A percentile compares a stretch with the other conserved stretches of the same genome.
Evolutionary conservation across 495 filamentous ascomycete species (phyloP).

Genomic region (Tuber indicum): DNA sequence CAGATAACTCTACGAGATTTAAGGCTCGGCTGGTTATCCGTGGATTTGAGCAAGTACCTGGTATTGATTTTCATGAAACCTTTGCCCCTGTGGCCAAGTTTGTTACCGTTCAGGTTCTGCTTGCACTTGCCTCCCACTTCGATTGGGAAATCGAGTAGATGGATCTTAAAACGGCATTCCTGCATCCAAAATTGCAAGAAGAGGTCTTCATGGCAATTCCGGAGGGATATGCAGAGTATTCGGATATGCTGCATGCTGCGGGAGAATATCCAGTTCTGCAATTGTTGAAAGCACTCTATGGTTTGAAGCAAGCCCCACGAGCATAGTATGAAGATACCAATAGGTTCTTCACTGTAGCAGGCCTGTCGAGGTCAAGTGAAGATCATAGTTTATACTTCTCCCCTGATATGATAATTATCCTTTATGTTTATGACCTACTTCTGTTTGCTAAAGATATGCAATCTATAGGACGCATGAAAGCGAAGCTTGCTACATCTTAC

Average conservation of each 20-base stretch:
- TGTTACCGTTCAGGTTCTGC: background rate
- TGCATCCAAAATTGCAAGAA: no score
- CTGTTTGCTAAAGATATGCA: background rate
- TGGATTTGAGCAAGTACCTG: background rate
- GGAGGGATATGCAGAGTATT: background rate
- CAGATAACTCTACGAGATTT: background rate
- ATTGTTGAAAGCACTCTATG: background rate
- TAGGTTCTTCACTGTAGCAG: no score
- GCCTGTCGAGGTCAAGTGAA: background rate
- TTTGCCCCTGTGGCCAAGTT: background rate
- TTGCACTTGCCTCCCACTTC: no score
- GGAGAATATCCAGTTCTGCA: background rate
- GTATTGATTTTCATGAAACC: background rate
- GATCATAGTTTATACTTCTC: background rate
- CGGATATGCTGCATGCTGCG: no score
- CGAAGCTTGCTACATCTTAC: background rate
- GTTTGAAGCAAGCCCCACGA: background rate
- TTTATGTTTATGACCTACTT: background rate
- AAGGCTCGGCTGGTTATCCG: background rate
- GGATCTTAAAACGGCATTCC: no score
- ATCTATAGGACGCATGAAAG: background rate
- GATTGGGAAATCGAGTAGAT: no score
- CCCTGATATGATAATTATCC: background rate
- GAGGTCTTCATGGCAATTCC: no score
- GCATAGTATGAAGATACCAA: background rate